Evolutionary conservation across 768 basidiomycete genomes (phyloP), one percentile per base, ranked within the genome.

Genomic region (Phaffia australis): DNA sequence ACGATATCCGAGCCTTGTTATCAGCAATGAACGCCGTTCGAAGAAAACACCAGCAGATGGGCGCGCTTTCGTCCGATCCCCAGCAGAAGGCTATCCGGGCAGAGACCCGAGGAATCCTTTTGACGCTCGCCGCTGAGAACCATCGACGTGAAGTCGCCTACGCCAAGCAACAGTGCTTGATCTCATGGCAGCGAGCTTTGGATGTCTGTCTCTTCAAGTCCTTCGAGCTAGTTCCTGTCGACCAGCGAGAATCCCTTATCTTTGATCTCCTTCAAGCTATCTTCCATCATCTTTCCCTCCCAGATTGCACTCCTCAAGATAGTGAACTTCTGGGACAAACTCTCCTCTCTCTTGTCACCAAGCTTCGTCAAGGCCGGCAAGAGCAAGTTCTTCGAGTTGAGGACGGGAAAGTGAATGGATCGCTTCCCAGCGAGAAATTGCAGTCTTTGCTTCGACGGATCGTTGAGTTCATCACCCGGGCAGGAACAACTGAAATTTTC

Each of bases 181-280:
- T 87, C 66, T 81, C 92, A 0, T 97, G 93, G 93, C 84, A 86
- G 65, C 81, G 85, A 49, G 74, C 92, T 48, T 80, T 98, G 61
- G 89, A 94, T 77, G 84, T 90, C 74, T 83, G 86, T 1, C 81
- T 98, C 21, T 85, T 84, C 35, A 90, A 90, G 73, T 89, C 89
- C 65, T 94, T 94, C 77, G 81, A 84, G 66, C 84, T 86, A 46
- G 80, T 95, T 16, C 86, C 88, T 0, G 83, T 85, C 69, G 87
- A 90, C 66, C 84, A 83, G 29, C 83, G 89, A 29, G 92, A 97
- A 76, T 85, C 84, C 69, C 86, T 94, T 80, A 80, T 95, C 6
- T 89, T 94, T 71, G 94, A 95, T 73, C 79, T 98, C 23, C 81
- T 98, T 23, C 86, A 88, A 71, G 85, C 88, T 25, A 59, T 63